Evolutionary conservation across 1,284 basidiomycete species (phyloP).

Genomic region (Termitomyces sp.): DNA sequence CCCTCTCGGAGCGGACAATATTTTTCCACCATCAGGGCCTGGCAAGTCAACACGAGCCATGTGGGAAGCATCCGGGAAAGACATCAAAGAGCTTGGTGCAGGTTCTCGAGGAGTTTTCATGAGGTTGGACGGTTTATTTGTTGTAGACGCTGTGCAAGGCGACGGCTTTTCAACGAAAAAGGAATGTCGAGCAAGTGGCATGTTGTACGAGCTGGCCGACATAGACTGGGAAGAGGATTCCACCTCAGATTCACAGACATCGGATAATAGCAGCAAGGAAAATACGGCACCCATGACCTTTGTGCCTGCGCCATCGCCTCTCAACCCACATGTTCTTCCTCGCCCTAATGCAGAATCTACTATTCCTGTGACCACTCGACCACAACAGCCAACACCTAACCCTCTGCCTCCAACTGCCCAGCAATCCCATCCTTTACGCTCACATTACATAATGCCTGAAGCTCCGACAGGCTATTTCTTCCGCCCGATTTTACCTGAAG

Average conservation of each 20-base stretch:
- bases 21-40: slow-evolving; percentile 56
- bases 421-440: slow-evolving; percentile 37
- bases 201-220: slow-evolving; percentile 71
- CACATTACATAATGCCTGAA: slow-evolving; percentile 48
- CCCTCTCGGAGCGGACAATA: slow-evolving; percentile 52
- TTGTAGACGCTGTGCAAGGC: slow-evolving; percentile 45
- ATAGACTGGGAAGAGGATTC: slow-evolving; percentile 54
- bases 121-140: slow-evolving; percentile 55
- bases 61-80: slow-evolving; percentile 23
- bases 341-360: slow-evolving; percentile 27
- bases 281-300: slow-evolving; percentile 4
- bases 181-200: slow-evolving; percentile 60
- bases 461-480: slow-evolving; percentile 63
- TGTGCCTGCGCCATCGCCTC: slow-evolving; percentile 27
- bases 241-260: slow-evolving; percentile 3
- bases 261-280: neutral
- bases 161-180: slow-evolving; percentile 39
- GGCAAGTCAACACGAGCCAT: slow-evolving; percentile 37
- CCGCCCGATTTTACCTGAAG: slow-evolving; percentile 60
- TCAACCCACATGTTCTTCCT: slow-evolving; percentile 25
- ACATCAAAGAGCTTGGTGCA: slow-evolving; percentile 45
- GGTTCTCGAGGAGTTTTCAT: slow-evolving; percentile 62
- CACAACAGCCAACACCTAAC: slow-evolving; percentile 3
- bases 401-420: slow-evolving; percentile 9
- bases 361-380: slow-evolving; percentile 15